Conservation (phyloP, 2,329 filamentous ascomycete genomes). For the Bipolaris sorokiniana region DNA sequence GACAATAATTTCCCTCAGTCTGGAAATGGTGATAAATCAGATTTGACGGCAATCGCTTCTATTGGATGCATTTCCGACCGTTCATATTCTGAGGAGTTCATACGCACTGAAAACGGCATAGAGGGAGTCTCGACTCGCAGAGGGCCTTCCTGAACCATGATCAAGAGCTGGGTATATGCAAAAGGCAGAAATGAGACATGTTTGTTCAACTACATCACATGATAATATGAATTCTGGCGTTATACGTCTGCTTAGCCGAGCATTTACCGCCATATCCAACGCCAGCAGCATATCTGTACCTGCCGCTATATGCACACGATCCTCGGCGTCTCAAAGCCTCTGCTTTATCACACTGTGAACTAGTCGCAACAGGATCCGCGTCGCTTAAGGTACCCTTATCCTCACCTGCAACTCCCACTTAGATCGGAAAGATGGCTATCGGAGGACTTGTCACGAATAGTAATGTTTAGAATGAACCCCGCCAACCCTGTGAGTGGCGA, state of each 20-base stretch:
- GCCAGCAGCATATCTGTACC: slow-evolving; percentile 32
- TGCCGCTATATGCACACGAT: slow-evolving; percentile 24
- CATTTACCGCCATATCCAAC: slow-evolving; percentile 22
- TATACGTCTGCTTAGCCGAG: slow-evolving; percentile 24
- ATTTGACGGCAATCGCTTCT: slow-evolving; percentile 22
- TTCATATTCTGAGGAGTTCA: slow-evolving; percentile 11
- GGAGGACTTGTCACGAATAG: slow-evolving; percentile 9
- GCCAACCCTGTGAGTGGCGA: background rate
- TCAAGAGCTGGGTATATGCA: background rate
- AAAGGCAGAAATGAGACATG: background rate
- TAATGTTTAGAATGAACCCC: slow-evolving; percentile 5
- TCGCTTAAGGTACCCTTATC: slow-evolving; percentile 26
- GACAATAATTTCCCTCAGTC: background rate
- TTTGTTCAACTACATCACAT: background rate
- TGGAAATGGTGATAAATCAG: background rate
- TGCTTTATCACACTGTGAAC: slow-evolving; percentile 14
- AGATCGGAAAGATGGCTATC: slow-evolving; percentile 6
- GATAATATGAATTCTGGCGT: slow-evolving; percentile 10
- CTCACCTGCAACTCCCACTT: slow-evolving; percentile 23
- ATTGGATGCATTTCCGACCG: slow-evolving; percentile 27
- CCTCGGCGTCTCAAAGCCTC: slow-evolving; percentile 14
- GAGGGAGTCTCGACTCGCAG: background rate
- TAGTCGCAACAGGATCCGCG: slow-evolving; percentile 17
- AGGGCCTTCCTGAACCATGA: background rate
- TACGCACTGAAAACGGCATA: background rate